Percentiles rank a stretch among this genome's conserved stretches.
These are phyloP conservation scores for Trichophyton rubrum DNA, from an alignment of 2,329 filamentous ascomycete species.

Conservation along the genomic window DNA sequence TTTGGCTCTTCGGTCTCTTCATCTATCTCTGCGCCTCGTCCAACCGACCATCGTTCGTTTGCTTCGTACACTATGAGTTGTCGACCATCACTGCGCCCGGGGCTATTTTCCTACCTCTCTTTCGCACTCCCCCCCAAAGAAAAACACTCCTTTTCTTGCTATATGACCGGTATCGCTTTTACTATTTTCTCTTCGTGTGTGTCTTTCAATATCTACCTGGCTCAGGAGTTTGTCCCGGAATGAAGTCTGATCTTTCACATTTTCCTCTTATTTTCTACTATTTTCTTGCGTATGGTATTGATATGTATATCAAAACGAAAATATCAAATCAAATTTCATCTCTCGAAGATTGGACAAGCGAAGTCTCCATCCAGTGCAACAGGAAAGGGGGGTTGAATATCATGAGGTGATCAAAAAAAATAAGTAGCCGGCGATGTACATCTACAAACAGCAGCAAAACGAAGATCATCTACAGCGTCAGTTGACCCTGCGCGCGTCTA, in stretches of 20 bases:
- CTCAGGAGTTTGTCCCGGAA: slow-evolving; percentile 1
- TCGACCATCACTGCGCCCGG: background rate
- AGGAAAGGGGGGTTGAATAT: background rate
- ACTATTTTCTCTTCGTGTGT: background rate
- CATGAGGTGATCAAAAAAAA: background rate
- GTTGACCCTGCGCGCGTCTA: background rate
- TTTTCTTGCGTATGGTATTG: background rate
- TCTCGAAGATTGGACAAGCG: background rate
- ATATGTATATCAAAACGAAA: background rate
- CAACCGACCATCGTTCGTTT: background rate
- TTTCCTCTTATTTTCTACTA: background rate
- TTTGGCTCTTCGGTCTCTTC: background rate
- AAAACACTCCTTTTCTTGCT: background rate
- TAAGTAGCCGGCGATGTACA: background rate
- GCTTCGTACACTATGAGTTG: background rate
- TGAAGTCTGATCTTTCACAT: slow-evolving; percentile 1
- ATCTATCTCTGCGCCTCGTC: background rate
- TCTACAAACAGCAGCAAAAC: too few relatives aligned
- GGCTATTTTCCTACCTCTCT: background rate
- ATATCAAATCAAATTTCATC: background rate
- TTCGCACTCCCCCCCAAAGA: background rate
- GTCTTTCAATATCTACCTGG: background rate
- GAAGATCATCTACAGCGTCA: background rate
- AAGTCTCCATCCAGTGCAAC: background rate
- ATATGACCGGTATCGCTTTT: background rate